A percentile compares a stretch with the other conserved stretches of the same genome.
These are phyloP conservation scores for Mycotypha africana DNA, from an alignment of 371 early-diverging fungal genomes.

Conservation along the genomic window DNA sequence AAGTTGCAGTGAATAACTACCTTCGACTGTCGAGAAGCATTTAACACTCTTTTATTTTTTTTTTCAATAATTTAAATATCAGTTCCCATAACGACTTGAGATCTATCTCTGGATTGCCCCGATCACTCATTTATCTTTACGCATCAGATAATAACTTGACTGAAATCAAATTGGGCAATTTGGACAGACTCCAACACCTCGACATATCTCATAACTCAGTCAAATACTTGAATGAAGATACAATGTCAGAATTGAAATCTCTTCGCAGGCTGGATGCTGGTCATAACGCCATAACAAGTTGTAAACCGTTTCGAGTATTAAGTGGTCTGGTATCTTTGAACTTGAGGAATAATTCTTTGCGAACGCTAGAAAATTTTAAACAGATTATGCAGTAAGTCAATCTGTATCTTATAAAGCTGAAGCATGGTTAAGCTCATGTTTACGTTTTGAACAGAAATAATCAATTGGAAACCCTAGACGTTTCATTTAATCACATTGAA, in stretches of 20 bases:
- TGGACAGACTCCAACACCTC: constrained; percentile 38
- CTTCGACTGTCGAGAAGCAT: background rate
- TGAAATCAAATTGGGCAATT: constrained; percentile 30
- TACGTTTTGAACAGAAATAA: constrained; percentile 9
- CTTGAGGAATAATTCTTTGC: constrained; percentile 37
- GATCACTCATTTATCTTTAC: constrained; percentile 20
- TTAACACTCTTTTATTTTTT: background rate
- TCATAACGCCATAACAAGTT: constrained; percentile 40
- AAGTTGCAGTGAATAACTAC: background rate
- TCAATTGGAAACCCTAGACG: constrained; percentile 45
- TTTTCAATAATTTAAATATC: background rate
- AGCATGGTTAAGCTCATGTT: background rate
- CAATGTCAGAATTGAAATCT: constrained; percentile 3
- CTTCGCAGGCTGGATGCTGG: constrained; percentile 43
- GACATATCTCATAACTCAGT: constrained; percentile 47
- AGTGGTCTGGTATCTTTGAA: constrained; percentile 34
- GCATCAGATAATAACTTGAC: constrained; percentile 36
- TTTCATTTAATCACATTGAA: constrained; percentile 48
- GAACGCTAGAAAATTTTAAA: constrained; percentile 26
- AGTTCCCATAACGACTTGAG: constrained; percentile 37
- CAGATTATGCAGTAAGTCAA: constrained; percentile 27
- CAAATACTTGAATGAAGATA: constrained; percentile 28
- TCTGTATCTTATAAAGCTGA: background rate
- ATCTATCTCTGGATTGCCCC: constrained; percentile 21
- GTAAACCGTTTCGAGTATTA: constrained; percentile 34